Conservation (phyloP, 2,329 filamentous ascomycete genomes). For the Cordyceps javanica region DNA sequence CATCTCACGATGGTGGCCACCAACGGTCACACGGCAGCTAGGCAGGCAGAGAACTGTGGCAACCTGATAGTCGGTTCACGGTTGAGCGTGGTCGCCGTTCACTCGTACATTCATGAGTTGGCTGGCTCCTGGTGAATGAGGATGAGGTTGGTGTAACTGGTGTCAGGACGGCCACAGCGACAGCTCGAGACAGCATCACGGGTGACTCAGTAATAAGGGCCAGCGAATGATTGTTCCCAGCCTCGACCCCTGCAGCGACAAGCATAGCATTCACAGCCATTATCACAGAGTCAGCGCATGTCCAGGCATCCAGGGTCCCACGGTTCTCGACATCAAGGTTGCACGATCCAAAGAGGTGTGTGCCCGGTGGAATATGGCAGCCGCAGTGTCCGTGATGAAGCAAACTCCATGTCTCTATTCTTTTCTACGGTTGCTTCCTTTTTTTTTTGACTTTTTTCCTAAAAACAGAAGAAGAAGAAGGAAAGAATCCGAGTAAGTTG, state of each 20-base stretch:
- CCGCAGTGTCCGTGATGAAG: not conserved
- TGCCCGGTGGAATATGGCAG: constrained; percentile 5
- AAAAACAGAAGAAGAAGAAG: no score
- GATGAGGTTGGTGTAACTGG: not conserved
- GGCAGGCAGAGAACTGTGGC: constrained; percentile 1
- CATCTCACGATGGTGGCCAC: not conserved
- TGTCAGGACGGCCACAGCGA: not conserved
- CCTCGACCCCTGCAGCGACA: not conserved
- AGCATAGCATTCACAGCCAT: not conserved
- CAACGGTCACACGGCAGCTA: constrained; percentile 2
- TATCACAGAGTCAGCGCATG: not conserved
- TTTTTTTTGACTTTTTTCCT: no score
- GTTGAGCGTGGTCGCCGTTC: not conserved
- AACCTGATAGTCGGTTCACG: not conserved
- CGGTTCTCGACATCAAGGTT: constrained; percentile 12
- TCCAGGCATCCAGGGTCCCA: not conserved
- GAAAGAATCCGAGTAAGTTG: no score
- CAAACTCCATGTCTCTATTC: no score
- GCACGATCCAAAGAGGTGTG: not conserved
- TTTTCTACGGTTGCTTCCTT: no score
- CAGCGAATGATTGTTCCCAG: not conserved
- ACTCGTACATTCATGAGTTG: not conserved
- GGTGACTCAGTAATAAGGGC: not conserved
- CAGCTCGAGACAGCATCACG: not conserved
- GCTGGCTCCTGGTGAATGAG: not conserved